A percentile compares a stretch with the other conserved stretches of the same genome.
Conservation (phyloP, 202 grass and related monocot species). For the Brachypodium distachyon region DNA sequence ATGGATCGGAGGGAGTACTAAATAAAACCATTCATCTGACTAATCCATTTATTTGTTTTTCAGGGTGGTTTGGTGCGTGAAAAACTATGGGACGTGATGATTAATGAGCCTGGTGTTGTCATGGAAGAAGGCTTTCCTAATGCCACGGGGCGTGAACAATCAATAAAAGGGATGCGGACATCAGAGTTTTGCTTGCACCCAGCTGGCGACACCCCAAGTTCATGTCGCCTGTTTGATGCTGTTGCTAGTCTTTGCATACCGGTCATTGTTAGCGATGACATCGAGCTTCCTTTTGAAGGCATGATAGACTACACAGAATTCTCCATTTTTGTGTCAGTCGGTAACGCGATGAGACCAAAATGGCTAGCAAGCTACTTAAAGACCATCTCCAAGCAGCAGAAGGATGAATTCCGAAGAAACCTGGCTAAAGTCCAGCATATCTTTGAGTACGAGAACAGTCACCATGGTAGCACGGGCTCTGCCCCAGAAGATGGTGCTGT, state of each 20-base stretch:
- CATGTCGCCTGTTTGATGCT: conserved; percentile 91
- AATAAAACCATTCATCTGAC: background rate
- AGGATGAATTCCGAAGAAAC: conserved; percentile 48
- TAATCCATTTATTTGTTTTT: background rate
- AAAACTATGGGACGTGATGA: conserved; percentile 77
- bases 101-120: conserved; percentile 58
- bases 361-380: conserved; percentile 58
- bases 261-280: conserved; percentile 71
- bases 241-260: conserved; percentile 88
- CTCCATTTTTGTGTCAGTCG: conserved; percentile 57
- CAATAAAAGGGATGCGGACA: conserved; percentile 74
- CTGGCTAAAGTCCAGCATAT: conserved; percentile 43
- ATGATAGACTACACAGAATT: conserved; percentile 76
- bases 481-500: conserved; percentile 43
- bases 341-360: conserved; percentile 46
- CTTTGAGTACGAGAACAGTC: conserved; percentile 58
- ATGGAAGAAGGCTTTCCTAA: conserved; percentile 96
- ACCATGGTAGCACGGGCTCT: conserved; percentile 12
- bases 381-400: conserved; percentile 48
- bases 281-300: conserved; percentile 88
- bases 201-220: conserved; percentile 84
- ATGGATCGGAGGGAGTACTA: too few species aligned
- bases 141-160: conserved; percentile 67
- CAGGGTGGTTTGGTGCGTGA: conserved; percentile 89
- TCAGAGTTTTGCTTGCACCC: conserved; percentile 88